Conservation (phyloP, 345 rosid species). For the Camelina neglecta region DNA sequence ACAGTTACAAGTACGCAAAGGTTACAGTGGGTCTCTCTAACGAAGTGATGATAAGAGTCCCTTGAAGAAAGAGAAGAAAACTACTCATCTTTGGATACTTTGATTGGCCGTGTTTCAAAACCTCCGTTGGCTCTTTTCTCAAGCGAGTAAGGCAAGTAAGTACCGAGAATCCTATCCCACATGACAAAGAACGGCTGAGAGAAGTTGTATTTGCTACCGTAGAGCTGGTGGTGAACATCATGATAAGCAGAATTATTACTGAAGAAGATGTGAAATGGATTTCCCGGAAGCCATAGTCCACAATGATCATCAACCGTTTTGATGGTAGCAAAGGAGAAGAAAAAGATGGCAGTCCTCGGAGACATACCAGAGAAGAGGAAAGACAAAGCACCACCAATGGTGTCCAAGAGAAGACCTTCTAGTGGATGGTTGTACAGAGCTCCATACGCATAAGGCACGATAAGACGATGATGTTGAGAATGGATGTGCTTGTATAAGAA, state of each 20-base stretch:
- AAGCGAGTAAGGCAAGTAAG: conserved; percentile 75
- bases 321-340: conserved; percentile 67
- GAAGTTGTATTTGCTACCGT: conserved; percentile 78
- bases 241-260: conserved; percentile 82
- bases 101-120: conserved; percentile 63
- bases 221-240: conserved; percentile 84
- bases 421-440: conserved; percentile 72
- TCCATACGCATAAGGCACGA: conserved; percentile 68
- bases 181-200: conserved; percentile 79
- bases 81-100: conserved; percentile 56
- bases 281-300: conserved; percentile 77
- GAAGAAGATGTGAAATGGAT: conserved; percentile 72
- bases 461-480: conserved; percentile 60
- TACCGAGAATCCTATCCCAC: conserved; percentile 81
- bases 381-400: conserved; percentile 78
- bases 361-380: conserved; percentile 78
- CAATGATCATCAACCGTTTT: conserved; percentile 84
- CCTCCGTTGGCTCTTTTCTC: conserved; percentile 75
- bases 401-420: conserved; percentile 75
- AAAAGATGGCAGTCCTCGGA: conserved; percentile 55
- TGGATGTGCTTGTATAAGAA: conserved; percentile 49
- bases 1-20: conserved; percentile 35
- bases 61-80: background rate
- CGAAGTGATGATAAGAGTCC: conserved; percentile 17
- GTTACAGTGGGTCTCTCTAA: conserved; percentile 35